Evolutionary conservation across 805 yeast species (phyloP).

Genomic region (Yamadazyma phyllophila): DNA sequence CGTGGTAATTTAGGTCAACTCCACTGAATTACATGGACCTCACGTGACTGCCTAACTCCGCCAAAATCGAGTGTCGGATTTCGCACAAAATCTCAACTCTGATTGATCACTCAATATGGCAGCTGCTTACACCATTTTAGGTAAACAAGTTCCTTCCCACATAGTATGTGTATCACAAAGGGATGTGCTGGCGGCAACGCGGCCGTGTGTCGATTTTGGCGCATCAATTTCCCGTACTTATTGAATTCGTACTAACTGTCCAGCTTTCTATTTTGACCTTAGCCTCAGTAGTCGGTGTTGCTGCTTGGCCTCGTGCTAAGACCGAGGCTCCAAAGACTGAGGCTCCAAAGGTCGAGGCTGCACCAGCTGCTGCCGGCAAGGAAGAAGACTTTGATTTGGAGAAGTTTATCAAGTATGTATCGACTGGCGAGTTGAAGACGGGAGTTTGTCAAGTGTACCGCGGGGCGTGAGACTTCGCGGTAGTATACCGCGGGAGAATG

Average conservation of each 20-base stretch:
- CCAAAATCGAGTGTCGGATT: neutral
- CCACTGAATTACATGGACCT: too few species aligned
- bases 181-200: neutral
- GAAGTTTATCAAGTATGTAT: constrained; percentile 41
- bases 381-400: constrained; percentile 46
- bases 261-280: constrained; percentile 43
- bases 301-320: constrained; percentile 36
- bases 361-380: constrained; percentile 12
- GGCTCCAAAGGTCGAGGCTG: constrained; percentile 12
- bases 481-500: too few species aligned
- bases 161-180: constrained; percentile 30
- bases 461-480: too few species aligned
- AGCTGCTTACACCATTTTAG: constrained; percentile 42
- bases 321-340: constrained; percentile 22
- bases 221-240: neutral
- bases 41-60: too few species aligned
- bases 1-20: too few species aligned
- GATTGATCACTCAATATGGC: constrained; percentile 26
- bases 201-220: neutral
- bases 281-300: constrained; percentile 36
- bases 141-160: constrained; percentile 46
- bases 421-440: too few species aligned
- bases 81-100: neutral
- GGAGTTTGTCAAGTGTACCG: too few species aligned
- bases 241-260: neutral